Conservation (phyloP, 116 monocot genomes). For the Papilionanthe hybrid region DNA sequence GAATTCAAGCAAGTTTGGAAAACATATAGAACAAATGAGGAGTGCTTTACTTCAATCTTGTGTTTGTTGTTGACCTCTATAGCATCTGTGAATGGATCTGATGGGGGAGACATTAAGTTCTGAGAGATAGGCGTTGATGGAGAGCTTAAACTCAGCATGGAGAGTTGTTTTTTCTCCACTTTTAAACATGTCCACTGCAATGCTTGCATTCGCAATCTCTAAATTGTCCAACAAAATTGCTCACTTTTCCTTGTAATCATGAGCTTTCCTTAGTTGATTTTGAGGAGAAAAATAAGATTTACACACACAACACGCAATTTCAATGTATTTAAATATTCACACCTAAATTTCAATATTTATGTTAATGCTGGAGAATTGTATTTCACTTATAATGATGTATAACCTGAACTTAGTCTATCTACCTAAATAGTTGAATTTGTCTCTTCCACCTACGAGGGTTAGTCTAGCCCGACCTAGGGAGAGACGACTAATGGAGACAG, state of each 20-base stretch:
- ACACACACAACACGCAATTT: no score
- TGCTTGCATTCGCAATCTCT: no score
- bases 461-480: no score
- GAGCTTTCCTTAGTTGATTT: conserved; percentile 29
- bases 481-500: no score
- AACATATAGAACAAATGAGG: not conserved
- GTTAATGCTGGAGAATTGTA: no score
- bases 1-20: not conserved
- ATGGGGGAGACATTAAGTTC: conserved; percentile 43
- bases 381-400: no score
- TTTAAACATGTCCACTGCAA: conserved; percentile 2
- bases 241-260: conserved; percentile 51
- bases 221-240: conserved; percentile 52
- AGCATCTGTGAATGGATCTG: conserved; percentile 47
- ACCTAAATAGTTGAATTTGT: no score
- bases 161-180: conserved; percentile 29
- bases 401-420: no score
- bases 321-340: no score
- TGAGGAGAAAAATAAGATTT: no score
- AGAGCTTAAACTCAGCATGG: conserved; percentile 49
- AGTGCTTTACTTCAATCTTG: conserved; percentile 9
- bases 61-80: conserved; percentile 63
- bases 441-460: no score
- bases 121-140: conserved; percentile 30
- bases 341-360: no score